Base-by-base conservation (phyloP, 305 asterid genomes). In the Rubia occidens region DNA sequence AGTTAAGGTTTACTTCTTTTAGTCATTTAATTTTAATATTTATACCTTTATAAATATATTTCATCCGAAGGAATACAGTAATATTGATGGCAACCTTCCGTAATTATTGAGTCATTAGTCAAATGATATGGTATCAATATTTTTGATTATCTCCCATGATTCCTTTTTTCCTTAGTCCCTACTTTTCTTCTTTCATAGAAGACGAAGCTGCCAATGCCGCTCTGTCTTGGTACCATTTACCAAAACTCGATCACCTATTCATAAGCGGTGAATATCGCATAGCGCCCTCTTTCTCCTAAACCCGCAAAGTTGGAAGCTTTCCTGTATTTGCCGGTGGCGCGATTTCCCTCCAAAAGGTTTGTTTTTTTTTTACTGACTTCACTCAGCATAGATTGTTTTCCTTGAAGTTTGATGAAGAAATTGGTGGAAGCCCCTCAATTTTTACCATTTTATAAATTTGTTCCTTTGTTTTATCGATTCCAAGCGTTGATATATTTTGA, bases 271-370 rank as follows among this genome's bases (percentile, higher is more conserved):
- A 3, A 55, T 55, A 11, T 47, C 5, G 40, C 39, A 64, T 10
- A 54, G 43, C 42, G 17, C 24, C 49, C 51, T 60, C 24, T 72
- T 71, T 24, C 62, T 59, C 65, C 66, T 39, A 37, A 56, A 15
- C 64, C 69, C 66, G 61, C 64, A 35, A 70, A 58, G 55, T 37
- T 51, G 56, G 77, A 35, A 66, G 62, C 68, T 69, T 75, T 61
- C 18, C 35, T 61, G 13, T 8, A 51, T 55, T 61, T 60, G 15
- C 18, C 18, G 26, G 68, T 42, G 53, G 5, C 45, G 59, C 65
- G 40, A 58, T 64, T 79, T 76, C 70, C 74, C 74, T 66, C 69
- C 74, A 72, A 49, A 55, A 14, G 72, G 66, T 61, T 21, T 51
- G 2, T 45, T 55, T 55, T n/a, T 55, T 2, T 55, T 55, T 55